Base-by-base conservation (phyloP, 1,284 basidiomycete species). In the Puccinia triticina region DNA sequence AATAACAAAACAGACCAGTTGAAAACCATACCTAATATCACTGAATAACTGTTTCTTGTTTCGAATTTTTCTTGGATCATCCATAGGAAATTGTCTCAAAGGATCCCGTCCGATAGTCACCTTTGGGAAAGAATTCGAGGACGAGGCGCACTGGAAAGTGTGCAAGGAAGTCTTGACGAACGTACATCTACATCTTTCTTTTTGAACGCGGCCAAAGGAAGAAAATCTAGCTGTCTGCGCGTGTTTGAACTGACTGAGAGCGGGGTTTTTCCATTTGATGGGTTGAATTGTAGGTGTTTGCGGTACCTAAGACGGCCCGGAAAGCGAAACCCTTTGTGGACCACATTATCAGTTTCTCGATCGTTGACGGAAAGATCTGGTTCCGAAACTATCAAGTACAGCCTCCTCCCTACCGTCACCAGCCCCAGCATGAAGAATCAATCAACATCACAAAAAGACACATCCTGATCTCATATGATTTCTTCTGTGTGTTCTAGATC, bases 291-390 rank as follows among this genome's bases (percentile, higher is more conserved):
- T 40, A 98, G 95, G 95, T 96, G 85, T 99, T 99, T 86, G 93
- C 93, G 64, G 95, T 98, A 1, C 97, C 97, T 37, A 91, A 93
- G 50, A 91, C 91, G 16, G 93, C 97, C 48, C 90, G 97, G 84
- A 92, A 92, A 86, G 91, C 94, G 18, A 99, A 99, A 88, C 97
- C 97, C 0, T 99, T 99, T 88, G 91, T 99, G 85, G 97, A 99
- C 88, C 97, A 99, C 86, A 92, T 99, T 86, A 90, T 99, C 84
- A 94, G 94, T 66, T 99, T 99, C 88, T 97, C 95, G 29, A 90
- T 99, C 77, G 90, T 97, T 61, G 97, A 99, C 89, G 91, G 91
- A 87, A 98, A 98, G 87, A 94, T 99, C 84, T 99, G 97, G 97
- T 98, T 99, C 90, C 91, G 97, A 84, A 98, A 98, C 88, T 99